Base-by-base conservation (phyloP, 371 early-diverging fungal genomes). In the Amoeboaphelidium protococcarum region DNA sequence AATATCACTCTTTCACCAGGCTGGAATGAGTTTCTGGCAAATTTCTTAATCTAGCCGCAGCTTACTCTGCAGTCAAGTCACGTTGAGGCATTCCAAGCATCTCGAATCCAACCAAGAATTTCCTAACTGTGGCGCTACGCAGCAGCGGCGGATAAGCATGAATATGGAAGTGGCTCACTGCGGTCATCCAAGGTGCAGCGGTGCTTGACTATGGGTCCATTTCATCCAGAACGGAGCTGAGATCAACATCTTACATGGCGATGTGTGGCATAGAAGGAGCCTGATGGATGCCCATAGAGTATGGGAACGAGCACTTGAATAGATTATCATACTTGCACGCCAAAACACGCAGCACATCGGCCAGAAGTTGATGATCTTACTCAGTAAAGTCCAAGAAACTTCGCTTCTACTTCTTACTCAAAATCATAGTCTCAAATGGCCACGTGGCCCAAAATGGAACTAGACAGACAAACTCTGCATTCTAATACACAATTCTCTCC, bases 51-150 rank as follows among this genome's bases (percentile, higher is more conserved):
- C 59, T 46, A 23, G 52, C 62, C 19, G 83, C 85, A 6, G 87
- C 84, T 58, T 79, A 78, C 52, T 92, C 94, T 13, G 87, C 74
- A 0, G 90, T 89, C 49, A 90, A 54, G 58, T 92, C 94, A 37
- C 91, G 77, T 59, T 90, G 90, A 13, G 86, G 71, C 53, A 87
- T 84, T 23, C 71, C 90, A 48, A 92, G 51, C 75, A 92, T 78
- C 61, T 90, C 91, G 53, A 78, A 92, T 13, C 89, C 92, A n/a
- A 90, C 94, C 47, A 88, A 63, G 62, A 87, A 92, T 63, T 92
- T 92, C 47, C 79, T 78, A 40, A 90, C 77, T 0, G 79, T 79
- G 2, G 86, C 77, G 50, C 73, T 78, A 50, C 90, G 64, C 50
- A 92, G 61, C 20, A 90, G 65, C 26, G 91, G 88, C 41, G 91